phyloP scores from a whole-genome alignment of 1,284 basidiomycete species.

The Fomitopsis betulina region DNA sequence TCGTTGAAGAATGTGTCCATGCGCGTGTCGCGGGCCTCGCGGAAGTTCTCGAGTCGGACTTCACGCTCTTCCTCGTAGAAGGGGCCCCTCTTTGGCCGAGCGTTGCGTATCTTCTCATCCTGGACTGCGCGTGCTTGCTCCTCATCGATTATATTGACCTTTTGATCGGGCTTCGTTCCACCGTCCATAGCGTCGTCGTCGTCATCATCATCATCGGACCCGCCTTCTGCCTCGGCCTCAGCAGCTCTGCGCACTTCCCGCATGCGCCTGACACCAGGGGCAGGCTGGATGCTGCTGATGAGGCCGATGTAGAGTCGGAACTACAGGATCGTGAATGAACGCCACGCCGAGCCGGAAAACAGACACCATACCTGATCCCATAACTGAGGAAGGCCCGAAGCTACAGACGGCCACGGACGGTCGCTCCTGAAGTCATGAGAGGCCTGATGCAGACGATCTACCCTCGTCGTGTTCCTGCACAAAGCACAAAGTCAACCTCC shows the following conservation, averaged over 20 bases:
- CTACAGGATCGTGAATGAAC: conserved; percentile 19
- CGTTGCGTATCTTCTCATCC: conserved; percentile 7
- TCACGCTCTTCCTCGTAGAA: conserved; percentile 12
- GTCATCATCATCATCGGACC: conserved; percentile 15
- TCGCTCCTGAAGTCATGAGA: conserved; percentile 50
- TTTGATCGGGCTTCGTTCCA: not conserved
- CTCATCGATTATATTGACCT: conserved; percentile 13
- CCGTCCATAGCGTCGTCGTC: conserved; percentile 7
- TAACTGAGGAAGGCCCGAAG: conserved; percentile 39
- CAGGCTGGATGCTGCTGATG: conserved; percentile 29
- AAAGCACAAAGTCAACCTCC: not conserved
- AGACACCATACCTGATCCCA: conserved; percentile 55
- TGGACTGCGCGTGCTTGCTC: conserved; percentile 12
- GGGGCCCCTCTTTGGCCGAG: not conserved
- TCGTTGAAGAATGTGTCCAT: conserved; percentile 51
- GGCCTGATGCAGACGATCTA: conserved; percentile 54
- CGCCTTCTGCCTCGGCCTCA: conserved; percentile 31
- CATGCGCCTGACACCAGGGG: conserved; percentile 17
- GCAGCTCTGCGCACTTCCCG: conserved; percentile 26
- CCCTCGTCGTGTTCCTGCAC: conserved; percentile 34
- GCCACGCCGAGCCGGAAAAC: not conserved
- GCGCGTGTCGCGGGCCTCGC: conserved; percentile 36
- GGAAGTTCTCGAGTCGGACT: conserved; percentile 29
- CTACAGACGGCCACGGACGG: conserved; percentile 45
- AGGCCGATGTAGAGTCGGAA: conserved; percentile 55